Percentiles rank a stretch among this genome's conserved stretches.
These are phyloP conservation scores for Aegle marmelos DNA, from an alignment of 345 rosid species.

Conservation along the genomic window DNA sequence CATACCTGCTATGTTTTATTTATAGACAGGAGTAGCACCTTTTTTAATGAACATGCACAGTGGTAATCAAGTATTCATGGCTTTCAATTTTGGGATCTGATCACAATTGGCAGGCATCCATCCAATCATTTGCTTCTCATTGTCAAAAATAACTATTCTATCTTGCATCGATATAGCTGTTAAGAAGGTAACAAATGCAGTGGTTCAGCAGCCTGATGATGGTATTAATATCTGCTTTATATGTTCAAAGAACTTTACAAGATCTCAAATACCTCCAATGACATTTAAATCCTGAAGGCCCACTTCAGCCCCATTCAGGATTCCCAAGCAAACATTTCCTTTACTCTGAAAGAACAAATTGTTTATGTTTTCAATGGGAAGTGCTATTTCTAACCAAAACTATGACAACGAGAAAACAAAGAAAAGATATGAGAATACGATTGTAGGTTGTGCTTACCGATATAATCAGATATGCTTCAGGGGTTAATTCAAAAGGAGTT, in stretches of 20 bases:
- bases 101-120: conserved; percentile 64
- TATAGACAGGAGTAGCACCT: neutral
- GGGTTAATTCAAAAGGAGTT: conserved; percentile 56
- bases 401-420: neutral
- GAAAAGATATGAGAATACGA: neutral
- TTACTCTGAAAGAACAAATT: conserved; percentile 38
- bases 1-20: neutral
- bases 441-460: conserved; percentile 48
- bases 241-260: neutral
- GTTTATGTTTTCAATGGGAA: neutral
- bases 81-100: conserved; percentile 33
- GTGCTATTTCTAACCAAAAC: neutral
- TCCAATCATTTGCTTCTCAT: conserved; percentile 75
- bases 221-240: neutral
- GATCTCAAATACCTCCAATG: conserved; percentile 60
- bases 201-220: neutral
- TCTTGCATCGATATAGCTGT: conserved; percentile 95
- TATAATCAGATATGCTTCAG: conserved; percentile 75
- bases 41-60: neutral
- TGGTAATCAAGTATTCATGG: neutral
- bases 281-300: conserved; percentile 64
- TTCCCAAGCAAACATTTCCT: conserved; percentile 89
- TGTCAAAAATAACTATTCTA: conserved; percentile 73
- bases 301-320: conserved; percentile 75
- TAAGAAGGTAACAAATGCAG: neutral